These are phyloP conservation scores for Calonectria pteridis DNA, from an alignment of 2,329 filamentous ascomycete species.

Conservation along the genomic window DNA sequence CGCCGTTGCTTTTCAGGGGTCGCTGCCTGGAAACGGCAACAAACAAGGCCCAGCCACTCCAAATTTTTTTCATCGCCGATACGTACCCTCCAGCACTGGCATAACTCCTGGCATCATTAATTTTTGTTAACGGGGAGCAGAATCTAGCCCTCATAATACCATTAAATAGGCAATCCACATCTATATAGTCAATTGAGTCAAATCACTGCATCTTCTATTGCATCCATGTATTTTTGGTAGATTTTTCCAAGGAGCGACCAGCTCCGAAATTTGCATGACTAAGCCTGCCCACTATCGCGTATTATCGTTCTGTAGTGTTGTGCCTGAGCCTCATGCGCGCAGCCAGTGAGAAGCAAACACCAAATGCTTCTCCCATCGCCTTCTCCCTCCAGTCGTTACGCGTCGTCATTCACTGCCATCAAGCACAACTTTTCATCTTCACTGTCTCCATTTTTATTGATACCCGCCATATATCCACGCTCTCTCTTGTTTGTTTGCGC, in stretches of 20 bases:
- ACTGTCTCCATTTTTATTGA: slow-evolving; percentile 1
- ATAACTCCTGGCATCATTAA: slow-evolving; percentile 49
- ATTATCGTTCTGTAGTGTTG: slow-evolving; percentile 45
- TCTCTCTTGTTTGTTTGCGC: not conserved
- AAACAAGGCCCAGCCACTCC: slow-evolving; percentile 43
- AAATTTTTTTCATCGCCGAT: slow-evolving; percentile 33
- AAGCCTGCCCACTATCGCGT: slow-evolving; percentile 35
- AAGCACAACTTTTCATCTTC: not conserved
- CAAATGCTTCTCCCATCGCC: slow-evolving; percentile 27
- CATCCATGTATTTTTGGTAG: not conserved
- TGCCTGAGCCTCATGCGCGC: slow-evolving; percentile 34
- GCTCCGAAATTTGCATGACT: slow-evolving; percentile 5
- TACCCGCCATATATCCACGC: not conserved
- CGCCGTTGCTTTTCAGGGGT: slow-evolving; percentile 9
- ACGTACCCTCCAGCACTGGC: slow-evolving; percentile 29
- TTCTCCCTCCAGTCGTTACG: not conserved
- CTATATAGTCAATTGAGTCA: not conserved
- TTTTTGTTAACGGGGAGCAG: slow-evolving; percentile 42
- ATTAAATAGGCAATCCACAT: not conserved
- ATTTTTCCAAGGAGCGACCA: not conserved
- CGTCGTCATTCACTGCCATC: not conserved
- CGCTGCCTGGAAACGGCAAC: slow-evolving; percentile 27
- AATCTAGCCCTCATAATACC: not conserved
- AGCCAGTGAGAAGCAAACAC: slow-evolving; percentile 32
- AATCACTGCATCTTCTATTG: not conserved